Evolutionary conservation across 768 basidiomycete genomes (phyloP).

Genomic region (Kwoniella sp.): DNA sequence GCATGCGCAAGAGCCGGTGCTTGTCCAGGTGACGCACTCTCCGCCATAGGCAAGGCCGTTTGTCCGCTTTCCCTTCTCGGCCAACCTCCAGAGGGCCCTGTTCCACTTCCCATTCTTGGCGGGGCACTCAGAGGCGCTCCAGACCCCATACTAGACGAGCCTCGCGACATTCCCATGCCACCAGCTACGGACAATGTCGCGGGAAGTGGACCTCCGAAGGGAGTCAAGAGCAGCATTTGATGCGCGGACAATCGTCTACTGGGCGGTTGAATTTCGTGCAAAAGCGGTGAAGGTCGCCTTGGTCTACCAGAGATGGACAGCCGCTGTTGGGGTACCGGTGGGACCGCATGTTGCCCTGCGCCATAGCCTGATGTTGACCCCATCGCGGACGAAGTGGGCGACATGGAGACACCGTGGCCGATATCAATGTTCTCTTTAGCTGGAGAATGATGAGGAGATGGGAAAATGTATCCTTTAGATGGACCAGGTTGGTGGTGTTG

Average conservation of each 20-base stretch:
- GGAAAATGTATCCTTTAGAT: conserved; percentile 4
- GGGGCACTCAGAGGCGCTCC: conserved; percentile 12
- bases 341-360: not conserved
- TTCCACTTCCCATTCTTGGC: conserved; percentile 15
- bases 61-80: conserved; percentile 21
- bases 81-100: conserved; percentile 13
- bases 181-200: conserved; percentile 18
- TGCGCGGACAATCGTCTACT: conserved; percentile 38
- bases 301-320: conserved; percentile 16
- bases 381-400: conserved; percentile 17
- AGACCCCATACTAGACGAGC: conserved; percentile 31
- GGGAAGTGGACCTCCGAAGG: conserved; percentile 39
- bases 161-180: conserved; percentile 31
- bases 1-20: not conserved
- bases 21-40: not conserved
- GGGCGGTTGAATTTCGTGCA: conserved; percentile 51
- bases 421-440: conserved; percentile 12
- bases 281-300: conserved; percentile 32
- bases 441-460: not conserved
- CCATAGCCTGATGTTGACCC: not conserved
- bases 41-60: not conserved
- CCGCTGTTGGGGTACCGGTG: conserved; percentile 17
- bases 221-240: conserved; percentile 47
- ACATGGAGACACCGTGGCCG: conserved; percentile 13
- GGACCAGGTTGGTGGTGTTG: conserved; percentile 3